These are phyloP conservation scores for Asterella californica DNA, from an alignment of 225 moss, liverwort and hornwort species.

Conservation along the genomic window DNA sequence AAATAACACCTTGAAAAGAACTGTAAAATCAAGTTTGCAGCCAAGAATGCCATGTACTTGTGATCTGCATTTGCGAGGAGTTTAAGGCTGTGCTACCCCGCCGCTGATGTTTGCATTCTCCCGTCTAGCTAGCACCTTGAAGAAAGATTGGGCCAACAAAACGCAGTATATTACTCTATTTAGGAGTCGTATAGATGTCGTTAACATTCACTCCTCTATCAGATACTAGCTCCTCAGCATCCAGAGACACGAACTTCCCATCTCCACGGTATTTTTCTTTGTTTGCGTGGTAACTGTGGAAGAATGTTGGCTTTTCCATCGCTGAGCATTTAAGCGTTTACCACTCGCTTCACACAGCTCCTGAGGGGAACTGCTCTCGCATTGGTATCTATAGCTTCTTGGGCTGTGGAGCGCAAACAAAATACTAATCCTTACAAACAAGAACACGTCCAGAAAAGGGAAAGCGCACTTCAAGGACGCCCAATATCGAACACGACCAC, in stretches of 20 bases:
- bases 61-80: not conserved
- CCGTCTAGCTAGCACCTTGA: not conserved
- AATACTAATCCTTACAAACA: not conserved
- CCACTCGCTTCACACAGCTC: not conserved
- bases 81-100: not conserved
- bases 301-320: not conserved
- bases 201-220: not conserved
- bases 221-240: not conserved
- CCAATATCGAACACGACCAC: not conserved
- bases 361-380: not conserved
- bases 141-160: not conserved
- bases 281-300: not conserved
- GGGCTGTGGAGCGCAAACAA: not conserved
- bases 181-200: too few species aligned
- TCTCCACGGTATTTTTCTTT: not conserved
- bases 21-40: not conserved
- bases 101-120: not conserved
- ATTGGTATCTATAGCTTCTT: not conserved
- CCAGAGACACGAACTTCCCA: not conserved
- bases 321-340: not conserved
- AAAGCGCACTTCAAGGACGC: not conserved
- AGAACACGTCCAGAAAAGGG: not conserved
- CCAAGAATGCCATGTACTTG: not conserved
- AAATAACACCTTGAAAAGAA: not conserved
- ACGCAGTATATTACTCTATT: too few species aligned